phyloP scores from a whole-genome alignment of 345 rosid species.

The Hevea brasiliensis region DNA sequence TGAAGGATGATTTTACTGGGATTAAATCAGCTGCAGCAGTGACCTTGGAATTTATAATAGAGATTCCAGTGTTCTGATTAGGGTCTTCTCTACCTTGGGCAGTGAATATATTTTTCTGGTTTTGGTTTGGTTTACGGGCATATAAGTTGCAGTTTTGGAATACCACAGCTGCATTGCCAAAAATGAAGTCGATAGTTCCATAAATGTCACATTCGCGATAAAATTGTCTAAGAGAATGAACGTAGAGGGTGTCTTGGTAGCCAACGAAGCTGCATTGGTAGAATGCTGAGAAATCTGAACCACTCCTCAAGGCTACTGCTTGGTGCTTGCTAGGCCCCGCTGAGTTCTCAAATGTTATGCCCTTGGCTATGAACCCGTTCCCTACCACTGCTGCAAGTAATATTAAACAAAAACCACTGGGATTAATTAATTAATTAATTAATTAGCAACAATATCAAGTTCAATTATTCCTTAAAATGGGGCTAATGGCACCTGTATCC shows the following conservation, averaged over 20 bases:
- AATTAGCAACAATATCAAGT: too few relatives aligned
- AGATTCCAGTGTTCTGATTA: constrained; percentile 62
- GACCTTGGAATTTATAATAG: constrained; percentile 57
- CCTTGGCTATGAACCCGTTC: constrained; percentile 68
- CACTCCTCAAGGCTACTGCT: constrained; percentile 74
- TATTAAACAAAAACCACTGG: too few relatives aligned
- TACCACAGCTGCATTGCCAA: constrained; percentile 71
- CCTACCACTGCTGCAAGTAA: constrained; percentile 61
- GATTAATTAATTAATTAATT: too few relatives aligned
- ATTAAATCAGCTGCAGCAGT: constrained; percentile 63
- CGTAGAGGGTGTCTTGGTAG: constrained; percentile 81
- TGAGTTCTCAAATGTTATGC: constrained; percentile 67
- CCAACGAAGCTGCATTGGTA: constrained; percentile 67
- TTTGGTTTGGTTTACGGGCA: constrained; percentile 61
- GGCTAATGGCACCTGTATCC: too few relatives aligned
- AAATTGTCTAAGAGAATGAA: constrained; percentile 65
- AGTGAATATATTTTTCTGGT: constrained; percentile 57
- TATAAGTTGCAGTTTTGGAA: constrained; percentile 67
- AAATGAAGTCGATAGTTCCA: constrained; percentile 76
- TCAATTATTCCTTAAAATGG: too few relatives aligned
- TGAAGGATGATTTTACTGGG: constrained; percentile 46
- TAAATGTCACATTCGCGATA: constrained; percentile 73
- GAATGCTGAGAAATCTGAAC: constrained; percentile 72
- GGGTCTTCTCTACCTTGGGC: constrained; percentile 74
- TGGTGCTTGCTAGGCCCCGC: constrained; percentile 85